These are phyloP conservation scores for Sugiyamaella xylanicola DNA, from an alignment of 1,139 yeast species.

Conservation along the genomic window DNA sequence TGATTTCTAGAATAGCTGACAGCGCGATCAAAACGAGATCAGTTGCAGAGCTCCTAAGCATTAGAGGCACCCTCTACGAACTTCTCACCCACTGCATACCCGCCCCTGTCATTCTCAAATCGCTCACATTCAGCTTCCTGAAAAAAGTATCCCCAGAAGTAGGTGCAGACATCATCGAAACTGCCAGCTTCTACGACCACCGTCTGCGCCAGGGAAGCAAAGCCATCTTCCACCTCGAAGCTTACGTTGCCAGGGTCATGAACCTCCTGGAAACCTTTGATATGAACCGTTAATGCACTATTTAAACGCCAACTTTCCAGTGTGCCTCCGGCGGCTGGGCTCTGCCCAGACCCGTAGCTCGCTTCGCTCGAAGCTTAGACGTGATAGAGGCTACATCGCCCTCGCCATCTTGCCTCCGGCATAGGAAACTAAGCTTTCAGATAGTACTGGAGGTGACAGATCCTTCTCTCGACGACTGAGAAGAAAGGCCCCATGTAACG, in stretches of 20 bases:
- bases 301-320: neutral
- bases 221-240: constrained; percentile 92
- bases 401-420: no score
- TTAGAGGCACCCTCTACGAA: constrained; percentile 79
- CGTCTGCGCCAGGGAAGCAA: constrained; percentile 83
- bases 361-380: neutral
- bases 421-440: no score
- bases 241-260: constrained; percentile 89
- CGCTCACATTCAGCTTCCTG: constrained; percentile 61
- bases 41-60: constrained; percentile 64
- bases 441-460: no score
- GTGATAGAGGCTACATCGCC: no score
- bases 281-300: neutral
- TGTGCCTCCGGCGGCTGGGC: neutral
- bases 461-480: no score
- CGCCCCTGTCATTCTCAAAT: constrained; percentile 72
- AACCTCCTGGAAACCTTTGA: constrained; percentile 50
- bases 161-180: constrained; percentile 58
- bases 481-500: no score
- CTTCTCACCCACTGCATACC: constrained; percentile 92
- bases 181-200: constrained; percentile 81
- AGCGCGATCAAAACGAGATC: constrained; percentile 62
- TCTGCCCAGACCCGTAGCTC: neutral
- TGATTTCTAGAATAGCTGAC: constrained; percentile 64
- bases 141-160: constrained; percentile 45